Evolutionary conservation across 805 yeast genomes (phyloP), one percentile per base, ranked within the genome.

Genomic region (Saccharomycopsis sp.): DNA sequence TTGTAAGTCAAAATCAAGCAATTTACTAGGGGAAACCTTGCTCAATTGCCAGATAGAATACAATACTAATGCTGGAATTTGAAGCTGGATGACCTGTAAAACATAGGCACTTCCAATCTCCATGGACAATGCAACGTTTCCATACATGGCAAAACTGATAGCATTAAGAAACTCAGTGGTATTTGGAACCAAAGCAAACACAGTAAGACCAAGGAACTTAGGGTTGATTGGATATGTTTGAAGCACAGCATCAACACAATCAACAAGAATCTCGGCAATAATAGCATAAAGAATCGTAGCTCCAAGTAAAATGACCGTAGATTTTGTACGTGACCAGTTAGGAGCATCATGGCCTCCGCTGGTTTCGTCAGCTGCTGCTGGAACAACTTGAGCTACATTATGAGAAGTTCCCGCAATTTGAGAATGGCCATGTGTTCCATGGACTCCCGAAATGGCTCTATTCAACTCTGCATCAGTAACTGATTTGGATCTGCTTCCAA

Each of bases 61-160:
- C 12, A 93, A 68, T 9, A 91, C 96, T 68, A 94, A 79, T 1
- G 94, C 85, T 0, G 99, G 99, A 53, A 94, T 89, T 70, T 94
- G 99, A 64, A 94, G 78, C 59, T 94, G 75, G 65, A 97, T 93
- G 15, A 94, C 99, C 71, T 94, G 99, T 60, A 94, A 77, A 0
- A 97, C 99, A 69, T 94, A 94, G 0, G 99, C 99, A 62, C 96
- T 85, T 61, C 99, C 99, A 71, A 94, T 94, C 69, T 94, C 99
- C 96, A 94, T 89, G 1, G 97, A 89, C 52, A 94, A 75, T 0
- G 99, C 97, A 57, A 94, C 97, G 65, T 94, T 94, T 1, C 99
- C 99, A 65, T 93, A 84, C 65, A 90, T 83, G 0, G 99, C 99
- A 75, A 94, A 94, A 24, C 97, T 91, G 58, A 94, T 92, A 66